Conservation (phyloP, 192 early-diverging fungal species). For the Linnemannia exigua region DNA sequence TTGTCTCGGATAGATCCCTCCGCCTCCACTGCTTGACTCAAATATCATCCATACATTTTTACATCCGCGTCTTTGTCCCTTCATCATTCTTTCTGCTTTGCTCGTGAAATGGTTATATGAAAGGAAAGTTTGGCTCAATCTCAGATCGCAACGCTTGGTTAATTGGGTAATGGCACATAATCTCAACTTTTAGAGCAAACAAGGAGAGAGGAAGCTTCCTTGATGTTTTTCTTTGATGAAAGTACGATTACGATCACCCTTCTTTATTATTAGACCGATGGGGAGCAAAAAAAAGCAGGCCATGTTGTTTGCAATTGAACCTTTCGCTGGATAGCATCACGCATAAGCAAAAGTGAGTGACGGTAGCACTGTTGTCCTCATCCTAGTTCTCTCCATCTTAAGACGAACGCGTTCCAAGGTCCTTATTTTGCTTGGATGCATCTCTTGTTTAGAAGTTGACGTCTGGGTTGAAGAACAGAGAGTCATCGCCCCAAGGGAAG, state of each 20-base stretch:
- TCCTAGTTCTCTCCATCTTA: background rate
- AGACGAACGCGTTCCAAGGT: background rate
- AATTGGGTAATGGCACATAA: too few relatives aligned
- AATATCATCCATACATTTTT: conserved; percentile 28
- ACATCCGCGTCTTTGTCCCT: too few relatives aligned
- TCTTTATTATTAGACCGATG: background rate
- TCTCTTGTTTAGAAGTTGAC: conserved; percentile 20
- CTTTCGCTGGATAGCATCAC: background rate
- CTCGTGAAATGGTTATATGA: too few relatives aligned
- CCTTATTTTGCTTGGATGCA: background rate
- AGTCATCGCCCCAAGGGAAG: conserved; percentile 37
- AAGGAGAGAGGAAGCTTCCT: background rate
- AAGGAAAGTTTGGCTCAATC: too few relatives aligned
- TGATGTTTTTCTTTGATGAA: background rate
- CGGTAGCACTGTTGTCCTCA: background rate
- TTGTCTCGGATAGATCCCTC: conserved; percentile 3
- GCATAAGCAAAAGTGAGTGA: background rate
- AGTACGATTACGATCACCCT: background rate
- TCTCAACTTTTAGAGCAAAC: too few relatives aligned
- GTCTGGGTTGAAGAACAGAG: conserved; percentile 36
- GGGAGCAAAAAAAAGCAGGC: too few relatives aligned
- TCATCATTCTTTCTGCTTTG: conserved; percentile 25
- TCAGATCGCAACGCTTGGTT: too few relatives aligned
- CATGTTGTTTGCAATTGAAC: too few relatives aligned
- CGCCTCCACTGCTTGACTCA: conserved; percentile 46